Conservation (phyloP, 805 yeast genomes). For the Metschnikowia baotianmanensis region DNA sequence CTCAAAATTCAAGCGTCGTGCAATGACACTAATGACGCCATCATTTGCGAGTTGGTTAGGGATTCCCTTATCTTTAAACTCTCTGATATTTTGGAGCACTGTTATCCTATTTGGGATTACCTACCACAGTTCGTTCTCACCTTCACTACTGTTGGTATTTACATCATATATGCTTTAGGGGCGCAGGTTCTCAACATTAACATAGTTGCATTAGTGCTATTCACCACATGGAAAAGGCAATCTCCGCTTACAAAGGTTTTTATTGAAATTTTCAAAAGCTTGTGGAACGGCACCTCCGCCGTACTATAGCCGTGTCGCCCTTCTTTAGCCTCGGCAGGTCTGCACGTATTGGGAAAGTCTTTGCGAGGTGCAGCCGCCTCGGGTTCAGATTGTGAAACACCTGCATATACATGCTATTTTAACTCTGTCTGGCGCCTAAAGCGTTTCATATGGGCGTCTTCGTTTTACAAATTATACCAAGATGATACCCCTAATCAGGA, state of each 20-base stretch:
- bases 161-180: constrained; percentile 14
- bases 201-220: constrained; percentile 9
- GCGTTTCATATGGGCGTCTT: no score
- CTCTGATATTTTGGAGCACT: constrained; percentile 10
- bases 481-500: no score
- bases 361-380: no score
- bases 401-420: no score
- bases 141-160: constrained; percentile 11
- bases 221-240: constrained; percentile 7
- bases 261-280: constrained; percentile 5
- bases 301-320: no score
- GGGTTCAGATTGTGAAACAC: no score
- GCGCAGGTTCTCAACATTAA: constrained; percentile 17
- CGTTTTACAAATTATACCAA: no score
- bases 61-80: constrained; percentile 17
- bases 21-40: background rate
- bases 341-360: no score
- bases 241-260: constrained; percentile 6
- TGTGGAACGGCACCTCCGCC: constrained; percentile 4
- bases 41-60: constrained; percentile 6
- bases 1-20: constrained; percentile 8
- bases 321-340: no score
- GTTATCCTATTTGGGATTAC: constrained; percentile 6
- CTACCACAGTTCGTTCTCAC: constrained; percentile 13
- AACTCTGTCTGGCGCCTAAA: no score